Conservation (phyloP, 768 basidiomycete species). For the Dacryopinax primogenitus region DNA sequence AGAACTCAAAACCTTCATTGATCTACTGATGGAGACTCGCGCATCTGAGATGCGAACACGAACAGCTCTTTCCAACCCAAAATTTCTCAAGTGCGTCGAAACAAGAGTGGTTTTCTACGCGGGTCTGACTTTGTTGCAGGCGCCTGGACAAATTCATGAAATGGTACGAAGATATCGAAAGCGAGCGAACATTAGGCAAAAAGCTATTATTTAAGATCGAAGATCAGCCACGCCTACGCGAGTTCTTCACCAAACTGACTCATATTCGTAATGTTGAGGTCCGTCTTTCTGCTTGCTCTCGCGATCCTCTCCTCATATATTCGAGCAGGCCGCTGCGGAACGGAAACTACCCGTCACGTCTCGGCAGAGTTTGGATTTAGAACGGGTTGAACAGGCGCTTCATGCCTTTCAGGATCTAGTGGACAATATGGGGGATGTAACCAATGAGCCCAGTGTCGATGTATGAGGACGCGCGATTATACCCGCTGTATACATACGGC, state of each 20-base stretch:
- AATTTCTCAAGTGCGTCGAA: constrained; percentile 2
- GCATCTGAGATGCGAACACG: not conserved
- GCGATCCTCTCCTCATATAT: not conserved
- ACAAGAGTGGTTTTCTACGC: not conserved
- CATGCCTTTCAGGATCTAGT: not conserved
- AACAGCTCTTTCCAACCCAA: not conserved
- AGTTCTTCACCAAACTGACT: constrained; percentile 2
- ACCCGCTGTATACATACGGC: not conserved
- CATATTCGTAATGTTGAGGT: not conserved
- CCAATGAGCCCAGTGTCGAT: not conserved
- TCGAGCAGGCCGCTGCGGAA: not conserved
- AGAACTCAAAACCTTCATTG: not conserved
- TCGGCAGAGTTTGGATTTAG: not conserved
- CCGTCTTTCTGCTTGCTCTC: not conserved
- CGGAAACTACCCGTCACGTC: not conserved
- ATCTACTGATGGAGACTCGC: not conserved
- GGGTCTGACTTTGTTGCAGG: not conserved
- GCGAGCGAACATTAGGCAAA: not conserved
- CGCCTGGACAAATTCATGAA: not conserved
- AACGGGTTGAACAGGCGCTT: not conserved
- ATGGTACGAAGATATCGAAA: constrained; percentile 5
- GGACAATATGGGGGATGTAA: not conserved
- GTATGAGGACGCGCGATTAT: not conserved
- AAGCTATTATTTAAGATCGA: not conserved
- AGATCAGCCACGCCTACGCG: not conserved